Percentiles rank a stretch among this genome's conserved stretches.
phyloP scores from a whole-genome alignment of 345 rosid genomes.

The Salix caprea region DNA sequence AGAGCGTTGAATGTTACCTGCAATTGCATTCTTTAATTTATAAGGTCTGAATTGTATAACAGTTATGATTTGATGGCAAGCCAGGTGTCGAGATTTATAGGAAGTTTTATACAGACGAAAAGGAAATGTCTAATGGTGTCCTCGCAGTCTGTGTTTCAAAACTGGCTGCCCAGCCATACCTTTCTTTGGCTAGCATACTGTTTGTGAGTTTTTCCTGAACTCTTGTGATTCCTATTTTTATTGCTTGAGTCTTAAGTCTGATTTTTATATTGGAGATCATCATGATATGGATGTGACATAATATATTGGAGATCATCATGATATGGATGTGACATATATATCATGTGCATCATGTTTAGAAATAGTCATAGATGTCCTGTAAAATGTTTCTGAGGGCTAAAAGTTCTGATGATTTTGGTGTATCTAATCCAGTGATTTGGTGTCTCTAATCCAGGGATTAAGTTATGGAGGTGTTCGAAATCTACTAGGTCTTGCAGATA shows the following conservation, averaged over 20 bases:
- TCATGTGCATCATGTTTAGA: not conserved
- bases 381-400: not conserved
- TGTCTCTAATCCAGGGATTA: conserved; percentile 39
- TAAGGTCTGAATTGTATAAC: not conserved
- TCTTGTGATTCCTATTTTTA: not conserved
- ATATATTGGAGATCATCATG: not conserved
- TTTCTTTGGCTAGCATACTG: conserved; percentile 49
- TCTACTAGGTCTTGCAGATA: conserved; percentile 56
- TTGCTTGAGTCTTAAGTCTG: not conserved
- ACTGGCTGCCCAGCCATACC: conserved; percentile 50
- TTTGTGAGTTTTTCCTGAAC: conserved; percentile 46
- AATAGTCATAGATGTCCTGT: not conserved
- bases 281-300: not conserved
- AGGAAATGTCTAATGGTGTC: conserved; percentile 62
- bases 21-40: not conserved
- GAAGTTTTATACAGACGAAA: conserved; percentile 64
- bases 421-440: conserved; percentile 27
- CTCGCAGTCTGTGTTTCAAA: conserved; percentile 51
- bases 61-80: not conserved
- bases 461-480: conserved; percentile 53
- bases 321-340: not conserved
- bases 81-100: conserved; percentile 58
- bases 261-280: not conserved
- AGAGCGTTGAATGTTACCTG: not conserved
- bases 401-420: conserved; percentile 5